Evolutionary conservation across 768 basidiomycete genomes (phyloP).

Genomic region (Suillus ampliporus): DNA sequence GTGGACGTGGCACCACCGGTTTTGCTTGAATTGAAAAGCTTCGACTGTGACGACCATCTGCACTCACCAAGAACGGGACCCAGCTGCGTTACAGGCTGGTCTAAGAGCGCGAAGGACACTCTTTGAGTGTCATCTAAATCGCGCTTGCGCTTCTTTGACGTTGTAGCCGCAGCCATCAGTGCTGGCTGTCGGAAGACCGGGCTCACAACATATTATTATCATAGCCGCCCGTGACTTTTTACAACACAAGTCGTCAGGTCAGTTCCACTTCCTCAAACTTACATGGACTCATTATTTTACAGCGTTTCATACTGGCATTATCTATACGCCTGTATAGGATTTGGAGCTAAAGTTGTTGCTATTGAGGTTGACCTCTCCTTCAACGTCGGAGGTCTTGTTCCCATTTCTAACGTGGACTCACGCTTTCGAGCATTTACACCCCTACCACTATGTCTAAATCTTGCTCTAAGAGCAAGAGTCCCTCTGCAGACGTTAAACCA

Average conservation of each 20-base stretch:
- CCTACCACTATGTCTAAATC: conserved; percentile 37
- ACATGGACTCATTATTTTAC: conserved; percentile 7
- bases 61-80: conserved; percentile 61
- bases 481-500: conserved; percentile 20
- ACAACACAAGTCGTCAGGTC: conserved; percentile 24
- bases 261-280: conserved; percentile 6
- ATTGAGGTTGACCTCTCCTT: conserved; percentile 25
- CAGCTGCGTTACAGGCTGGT: conserved; percentile 40
- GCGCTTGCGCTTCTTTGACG: conserved; percentile 58
- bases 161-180: conserved; percentile 27
- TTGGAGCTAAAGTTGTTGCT: conserved; percentile 19
- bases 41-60: conserved; percentile 33
- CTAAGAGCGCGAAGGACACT: conserved; percentile 44
- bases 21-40: conserved; percentile 14
- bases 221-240: conserved; percentile 10
- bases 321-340: conserved; percentile 23
- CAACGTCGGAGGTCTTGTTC: conserved; percentile 18
- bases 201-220: background rate
- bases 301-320: conserved; percentile 18
- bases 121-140: conserved; percentile 39
- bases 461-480: conserved; percentile 35
- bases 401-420: conserved; percentile 21
- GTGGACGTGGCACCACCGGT: conserved; percentile 18
- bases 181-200: conserved; percentile 17
- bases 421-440: conserved; percentile 16